Percentiles rank a stretch among this genome's conserved stretches.
These are phyloP conservation scores for Combretum micranthum DNA, from an alignment of 345 rosid genomes.

Conservation along the genomic window DNA sequence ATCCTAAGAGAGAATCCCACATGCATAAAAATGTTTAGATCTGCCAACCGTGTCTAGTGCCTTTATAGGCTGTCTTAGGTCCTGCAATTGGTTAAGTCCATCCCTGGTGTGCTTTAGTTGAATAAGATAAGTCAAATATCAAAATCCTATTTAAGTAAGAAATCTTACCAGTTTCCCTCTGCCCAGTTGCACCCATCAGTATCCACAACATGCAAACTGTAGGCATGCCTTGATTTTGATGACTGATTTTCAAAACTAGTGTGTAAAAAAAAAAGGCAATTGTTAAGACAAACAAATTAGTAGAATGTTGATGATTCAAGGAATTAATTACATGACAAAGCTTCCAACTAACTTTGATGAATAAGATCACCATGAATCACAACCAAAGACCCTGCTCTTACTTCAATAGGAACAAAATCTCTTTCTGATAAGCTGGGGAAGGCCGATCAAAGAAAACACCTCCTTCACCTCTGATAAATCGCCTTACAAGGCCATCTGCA, in stretches of 20 bases:
- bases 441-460: conserved; percentile 77
- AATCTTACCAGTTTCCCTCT: conserved; percentile 66
- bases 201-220: conserved; percentile 89
- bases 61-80: too few species aligned
- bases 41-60: too few species aligned
- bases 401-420: conserved; percentile 80
- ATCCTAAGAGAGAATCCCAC: too few species aligned
- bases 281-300: conserved; percentile 1
- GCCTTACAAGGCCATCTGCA: conserved; percentile 84
- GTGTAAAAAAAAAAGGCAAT: conserved; percentile 7
- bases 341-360: conserved; percentile 90
- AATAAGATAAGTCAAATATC: too few species aligned
- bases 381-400: conserved; percentile 87
- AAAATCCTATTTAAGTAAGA: too few species aligned
- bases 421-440: conserved; percentile 71
- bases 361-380: conserved; percentile 85
- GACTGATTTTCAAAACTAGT: conserved; percentile 80
- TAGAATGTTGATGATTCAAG: not conserved
- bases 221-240: conserved; percentile 79
- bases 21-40: too few species aligned
- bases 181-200: conserved; percentile 93
- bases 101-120: too few species aligned
- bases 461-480: conserved; percentile 68
- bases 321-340: not conserved
- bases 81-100: too few species aligned